Conservation (phyloP, 441 rosid species). For the Brassica hybrid region DNA sequence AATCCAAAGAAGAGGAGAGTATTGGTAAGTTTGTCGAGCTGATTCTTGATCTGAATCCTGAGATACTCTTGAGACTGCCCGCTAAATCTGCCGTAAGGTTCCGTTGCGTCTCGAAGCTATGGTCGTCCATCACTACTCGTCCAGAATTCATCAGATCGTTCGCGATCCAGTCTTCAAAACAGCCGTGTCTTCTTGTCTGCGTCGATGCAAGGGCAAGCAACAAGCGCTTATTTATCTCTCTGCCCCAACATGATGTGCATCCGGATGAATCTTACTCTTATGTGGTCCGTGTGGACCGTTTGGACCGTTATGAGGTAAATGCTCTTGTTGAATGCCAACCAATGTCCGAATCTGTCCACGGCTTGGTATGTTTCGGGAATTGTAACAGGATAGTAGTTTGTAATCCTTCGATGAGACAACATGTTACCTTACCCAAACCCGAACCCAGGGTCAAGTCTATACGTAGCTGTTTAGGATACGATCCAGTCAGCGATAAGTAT, state of each 20-base stretch:
- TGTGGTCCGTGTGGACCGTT: conserved; percentile 15
- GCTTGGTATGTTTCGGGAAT: not conserved
- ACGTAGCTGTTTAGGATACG: conserved; percentile 22
- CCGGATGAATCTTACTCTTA: not conserved
- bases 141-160: conserved; percentile 16
- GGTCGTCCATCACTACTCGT: conserved; percentile 1
- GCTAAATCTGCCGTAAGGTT: conserved; percentile 11
- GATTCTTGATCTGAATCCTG: not conserved
- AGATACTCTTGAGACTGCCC: conserved; percentile 17
- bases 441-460: not conserved
- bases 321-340: not conserved
- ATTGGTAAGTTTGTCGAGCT: not conserved
- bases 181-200: not conserved
- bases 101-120: conserved; percentile 20
- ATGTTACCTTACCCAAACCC: conserved; percentile 9
- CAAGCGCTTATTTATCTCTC: not conserved
- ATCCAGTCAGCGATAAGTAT: conserved; percentile 18
- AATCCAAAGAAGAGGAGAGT: not conserved
- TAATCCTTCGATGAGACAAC: conserved; percentile 29
- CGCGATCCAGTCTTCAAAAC: not conserved
- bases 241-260: not conserved
- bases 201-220: not conserved
- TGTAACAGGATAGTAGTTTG: not conserved
- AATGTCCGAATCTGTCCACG: conserved; percentile 6
- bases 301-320: not conserved